Conservation (phyloP, 495 filamentous ascomycete genomes). For the Penicillium macrosclerotiorum region DNA sequence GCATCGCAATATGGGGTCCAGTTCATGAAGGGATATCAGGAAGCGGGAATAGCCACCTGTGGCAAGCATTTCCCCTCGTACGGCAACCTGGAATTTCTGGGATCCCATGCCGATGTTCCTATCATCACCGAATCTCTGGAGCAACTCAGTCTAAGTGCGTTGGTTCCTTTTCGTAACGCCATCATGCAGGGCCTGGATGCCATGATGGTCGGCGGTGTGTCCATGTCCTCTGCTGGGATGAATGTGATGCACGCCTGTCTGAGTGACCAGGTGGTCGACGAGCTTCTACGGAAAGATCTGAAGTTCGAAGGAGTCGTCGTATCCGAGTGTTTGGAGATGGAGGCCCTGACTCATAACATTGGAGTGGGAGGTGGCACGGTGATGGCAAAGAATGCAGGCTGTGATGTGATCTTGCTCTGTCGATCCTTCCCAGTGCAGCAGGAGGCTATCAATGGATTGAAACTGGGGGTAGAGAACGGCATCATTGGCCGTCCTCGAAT, state of each 20-base stretch:
- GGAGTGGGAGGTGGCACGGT: slow-evolving; percentile 89
- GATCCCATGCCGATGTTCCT: slow-evolving; percentile 80
- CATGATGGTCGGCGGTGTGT: slow-evolving; percentile 90
- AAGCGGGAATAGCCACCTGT: slow-evolving; percentile 78
- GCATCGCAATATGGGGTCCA: slow-evolving; percentile 84
- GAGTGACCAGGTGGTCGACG: slow-evolving; percentile 86
- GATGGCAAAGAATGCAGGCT: slow-evolving; percentile 91
- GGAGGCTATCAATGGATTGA: slow-evolving; percentile 81
- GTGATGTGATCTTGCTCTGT: slow-evolving; percentile 81
- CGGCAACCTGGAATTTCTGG: slow-evolving; percentile 87
- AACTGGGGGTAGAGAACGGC: slow-evolving; percentile 79
- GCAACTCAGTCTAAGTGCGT: slow-evolving; percentile 76
- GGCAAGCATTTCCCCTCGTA: slow-evolving; percentile 94
- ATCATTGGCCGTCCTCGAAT: slow-evolving; percentile 76
- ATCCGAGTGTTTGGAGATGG: slow-evolving; percentile 94
- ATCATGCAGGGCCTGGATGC: slow-evolving; percentile 80
- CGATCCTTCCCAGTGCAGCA: slow-evolving; percentile 81
- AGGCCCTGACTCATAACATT: slow-evolving; percentile 84
- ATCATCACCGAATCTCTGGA: slow-evolving; percentile 90
- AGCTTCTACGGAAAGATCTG: slow-evolving; percentile 74
- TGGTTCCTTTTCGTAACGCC: slow-evolving; percentile 84
- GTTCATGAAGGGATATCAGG: slow-evolving; percentile 84
- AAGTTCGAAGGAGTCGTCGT: slow-evolving; percentile 89
- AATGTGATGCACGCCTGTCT: slow-evolving; percentile 91
- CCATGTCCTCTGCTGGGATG: slow-evolving; percentile 80